These are phyloP conservation scores for Rhynchospora pubera DNA, from an alignment of 176 grass and related monocot species.

Conservation along the genomic window DNA sequence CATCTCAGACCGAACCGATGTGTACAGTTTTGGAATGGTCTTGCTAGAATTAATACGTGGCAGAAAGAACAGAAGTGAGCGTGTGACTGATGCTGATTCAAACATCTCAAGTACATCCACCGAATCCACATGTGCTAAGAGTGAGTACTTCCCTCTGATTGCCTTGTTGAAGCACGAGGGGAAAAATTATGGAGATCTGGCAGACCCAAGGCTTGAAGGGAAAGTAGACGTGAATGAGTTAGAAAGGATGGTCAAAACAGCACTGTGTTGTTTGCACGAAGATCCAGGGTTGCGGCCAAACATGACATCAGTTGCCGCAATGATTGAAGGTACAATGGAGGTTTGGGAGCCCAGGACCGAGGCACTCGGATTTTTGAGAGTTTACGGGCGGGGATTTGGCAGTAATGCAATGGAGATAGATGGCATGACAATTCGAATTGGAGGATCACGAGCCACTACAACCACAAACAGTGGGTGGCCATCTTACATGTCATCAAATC, in stretches of 20 bases:
- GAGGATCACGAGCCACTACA: slow-evolving; percentile 17
- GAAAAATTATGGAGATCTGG: slow-evolving; percentile 43
- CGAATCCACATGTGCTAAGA: slow-evolving; percentile 6
- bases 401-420: slow-evolving; percentile 13
- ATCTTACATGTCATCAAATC: slow-evolving; percentile 58
- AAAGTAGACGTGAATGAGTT: slow-evolving; percentile 32
- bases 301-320: slow-evolving; percentile 59
- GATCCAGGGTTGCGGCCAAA: slow-evolving; percentile 54
- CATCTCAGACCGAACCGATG: slow-evolving; percentile 69
- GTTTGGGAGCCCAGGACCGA: slow-evolving; percentile 36
- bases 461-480: slow-evolving; percentile 43
- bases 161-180: slow-evolving; percentile 55
- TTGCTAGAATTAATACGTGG: slow-evolving; percentile 65
- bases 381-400: slow-evolving; percentile 49
- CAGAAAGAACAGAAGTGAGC: slow-evolving; percentile 69
- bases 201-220: slow-evolving; percentile 53
- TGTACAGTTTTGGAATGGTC: slow-evolving; percentile 86
- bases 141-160: slow-evolving; percentile 56
- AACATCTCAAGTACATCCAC: slow-evolving; percentile 17
- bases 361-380: slow-evolving; percentile 42
- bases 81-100: slow-evolving; percentile 18
- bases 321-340: slow-evolving; percentile 74
- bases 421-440: neutral
- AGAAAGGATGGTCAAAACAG: slow-evolving; percentile 65
- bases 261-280: slow-evolving; percentile 76